phyloP scores from a whole-genome alignment of 371 early-diverging fungal genomes.

The Blakeslea trispora region DNA sequence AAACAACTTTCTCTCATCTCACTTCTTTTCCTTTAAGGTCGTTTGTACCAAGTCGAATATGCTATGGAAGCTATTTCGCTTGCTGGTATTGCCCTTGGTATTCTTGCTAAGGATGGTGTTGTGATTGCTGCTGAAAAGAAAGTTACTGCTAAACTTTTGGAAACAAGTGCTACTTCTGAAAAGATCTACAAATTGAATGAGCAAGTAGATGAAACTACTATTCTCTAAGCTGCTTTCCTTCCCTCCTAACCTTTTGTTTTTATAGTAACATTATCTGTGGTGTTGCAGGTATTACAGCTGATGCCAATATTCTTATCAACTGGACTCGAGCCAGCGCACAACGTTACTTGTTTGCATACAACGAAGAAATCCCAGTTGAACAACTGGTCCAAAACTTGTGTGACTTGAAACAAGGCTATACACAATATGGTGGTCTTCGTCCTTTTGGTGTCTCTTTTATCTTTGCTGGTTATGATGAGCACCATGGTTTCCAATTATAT shows the following conservation, averaged over 20 bases:
- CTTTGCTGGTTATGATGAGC: constrained; percentile 94
- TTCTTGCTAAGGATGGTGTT: constrained; percentile 92
- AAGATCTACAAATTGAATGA: constrained; percentile 97
- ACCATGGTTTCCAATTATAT: constrained; percentile 94
- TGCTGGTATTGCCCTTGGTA: constrained; percentile 96
- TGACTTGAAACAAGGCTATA: constrained; percentile 98
- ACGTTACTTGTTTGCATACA: constrained; percentile 85
- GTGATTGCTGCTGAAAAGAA: constrained; percentile 98
- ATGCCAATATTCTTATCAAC: constrained; percentile 96
- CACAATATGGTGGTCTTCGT: constrained; percentile 98
- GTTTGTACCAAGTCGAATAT: constrained; percentile 99
- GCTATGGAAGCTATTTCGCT: constrained; percentile 99
- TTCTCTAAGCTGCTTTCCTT: neutral
- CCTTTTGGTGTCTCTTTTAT: constrained; percentile 99
- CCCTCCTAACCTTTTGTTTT: constrained; percentile 5
- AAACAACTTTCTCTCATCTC: neutral
- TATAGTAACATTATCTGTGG: constrained; percentile 88
- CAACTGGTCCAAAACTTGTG: constrained; percentile 94
- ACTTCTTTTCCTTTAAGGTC: constrained; percentile 63
- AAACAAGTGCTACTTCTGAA: constrained; percentile 82
- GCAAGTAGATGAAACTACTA: constrained; percentile 48
- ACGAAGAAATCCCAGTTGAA: constrained; percentile 90
- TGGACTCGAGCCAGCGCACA: constrained; percentile 91
- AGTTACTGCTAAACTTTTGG: constrained; percentile 90
- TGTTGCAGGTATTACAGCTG: constrained; percentile 98